These are phyloP conservation scores for Gossypium laxum DNA, from an alignment of 441 rosid genomes.

Conservation along the genomic window DNA sequence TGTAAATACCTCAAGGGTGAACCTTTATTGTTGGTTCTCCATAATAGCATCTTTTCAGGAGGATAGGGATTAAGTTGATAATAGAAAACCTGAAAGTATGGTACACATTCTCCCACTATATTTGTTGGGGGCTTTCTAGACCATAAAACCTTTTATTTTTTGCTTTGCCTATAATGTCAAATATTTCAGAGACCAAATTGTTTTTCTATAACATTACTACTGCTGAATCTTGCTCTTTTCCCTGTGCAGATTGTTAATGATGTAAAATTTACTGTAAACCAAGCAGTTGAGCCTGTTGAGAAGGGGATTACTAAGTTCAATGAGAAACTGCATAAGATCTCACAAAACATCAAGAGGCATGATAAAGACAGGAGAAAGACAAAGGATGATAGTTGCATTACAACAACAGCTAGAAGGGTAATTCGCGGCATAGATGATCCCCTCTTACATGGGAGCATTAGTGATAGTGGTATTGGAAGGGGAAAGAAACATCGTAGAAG, in stretches of 20 bases:
- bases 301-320: constrained; percentile 84
- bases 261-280: constrained; percentile 85
- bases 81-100: too few species aligned
- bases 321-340: constrained; percentile 76
- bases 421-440: constrained; percentile 96
- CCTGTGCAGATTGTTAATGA: constrained; percentile 81
- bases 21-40: too few species aligned
- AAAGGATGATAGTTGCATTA: constrained; percentile 77
- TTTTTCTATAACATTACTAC: neutral
- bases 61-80: too few species aligned
- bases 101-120: too few species aligned
- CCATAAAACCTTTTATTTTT: too few species aligned
- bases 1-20: too few species aligned
- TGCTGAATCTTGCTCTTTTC: constrained; percentile 18
- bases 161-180: too few species aligned
- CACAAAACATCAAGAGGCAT: constrained; percentile 74
- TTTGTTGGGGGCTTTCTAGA: too few species aligned
- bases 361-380: constrained; percentile 71
- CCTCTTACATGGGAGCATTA: constrained; percentile 73
- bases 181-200: too few species aligned
- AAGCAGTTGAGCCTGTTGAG: constrained; percentile 95
- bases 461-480: constrained; percentile 64
- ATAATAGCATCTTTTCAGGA: too few species aligned
- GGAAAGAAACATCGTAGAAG: constrained; percentile 68
- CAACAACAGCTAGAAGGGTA: constrained; percentile 42